Evolutionary conservation across 306 rosid species (phyloP), one percentile per base, ranked within the genome.

Genomic region (Cicer arietinum): DNA sequence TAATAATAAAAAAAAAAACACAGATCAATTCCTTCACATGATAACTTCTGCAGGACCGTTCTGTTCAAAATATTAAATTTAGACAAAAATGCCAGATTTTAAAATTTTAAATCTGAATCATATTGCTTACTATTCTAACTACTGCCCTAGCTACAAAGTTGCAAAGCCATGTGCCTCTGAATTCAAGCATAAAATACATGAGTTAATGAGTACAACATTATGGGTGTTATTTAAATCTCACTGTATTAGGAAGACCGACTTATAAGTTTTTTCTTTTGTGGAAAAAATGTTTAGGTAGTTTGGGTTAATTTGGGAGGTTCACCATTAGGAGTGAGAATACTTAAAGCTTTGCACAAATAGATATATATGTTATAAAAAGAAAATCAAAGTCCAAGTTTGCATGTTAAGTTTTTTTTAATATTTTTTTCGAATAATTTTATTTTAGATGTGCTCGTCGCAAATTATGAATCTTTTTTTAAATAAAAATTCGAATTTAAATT

Each of bases 141-240:
- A 74, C 71, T 66, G 86, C 54, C 74, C 77, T 84, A 74, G 67
- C 74, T 85, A 71, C 79, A 78, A 76, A 72, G 78, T 70, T 76
- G 82, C 87, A 65, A 51, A 69, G 80, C 86, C 85, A 78, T 81
- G 87, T 86, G 96, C 87, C 50, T 78, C 71, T 75, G 86, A 83
- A 85, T 83, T 84, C 77, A 80, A 73, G 64, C 84, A 79, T 77
- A 78, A 51, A 71, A 69, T 59, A 58, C 72, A 35, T 16, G 13
- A 76, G 11, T 62, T 75, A 62, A 69, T 12, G 16, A 51, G 59
- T 10, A 51, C 68, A 76, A 81, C 50, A 53, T 53, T 79, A 40
- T 43, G 25, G 46, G 14, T 57, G 51, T 45, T 68, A 54, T 67
- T 73, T 30, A 62, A 58, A 67, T 74, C 56, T 61, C 69, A 75